Evolutionary conservation across 2,329 filamentous ascomycete species (phyloP), one percentile per base, ranked within the genome.

Genomic region (Scortechinia acanthostroma): DNA sequence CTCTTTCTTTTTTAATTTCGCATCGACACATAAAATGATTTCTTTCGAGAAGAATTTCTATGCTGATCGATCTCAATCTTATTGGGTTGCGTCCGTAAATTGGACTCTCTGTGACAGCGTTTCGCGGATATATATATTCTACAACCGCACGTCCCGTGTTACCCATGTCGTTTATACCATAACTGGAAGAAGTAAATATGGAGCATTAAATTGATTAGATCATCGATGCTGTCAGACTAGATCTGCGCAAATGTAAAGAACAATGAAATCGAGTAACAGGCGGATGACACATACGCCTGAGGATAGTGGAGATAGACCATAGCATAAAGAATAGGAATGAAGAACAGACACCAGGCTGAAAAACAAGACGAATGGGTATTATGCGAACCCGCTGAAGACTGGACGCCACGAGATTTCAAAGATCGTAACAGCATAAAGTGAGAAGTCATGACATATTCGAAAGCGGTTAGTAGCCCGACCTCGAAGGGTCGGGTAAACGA

Each of bases 301-400:
- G n/a, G n/a, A n/a, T n/a, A n/a, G n/a, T n/a, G n/a, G n/a, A n/a
- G n/a, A n/a, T n/a, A n/a, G n/a, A n/a, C n/a, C n/a, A n/a, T n/a
- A n/a, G n/a, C n/a, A n/a, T n/a, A n/a, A n/a, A n/a, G n/a, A n/a
- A n/a, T n/a, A n/a, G n/a, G n/a, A n/a, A n/a, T n/a, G n/a, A n/a
- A n/a, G n/a, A n/a, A n/a, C n/a, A n/a, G n/a, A n/a, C n/a, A n/a
- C n/a, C n/a, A n/a, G n/a, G n/a, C n/a, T n/a, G n/a, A 30, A 30
- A 30, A 30, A 30, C 25, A 30, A 30, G n/a, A n/a, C 25, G n/a
- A n/a, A n/a, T n/a, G 25, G 25, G 35, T 40, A 40, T 40, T 40
- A 40, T 40, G 35, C 35, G 20, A 40, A 40, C 6, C 35, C 10
- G 20, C 13, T 6, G 17, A 40, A 17, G 20, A 13, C 10, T 10